Evolutionary conservation across 352 stramenopile genomes (phyloP).

Genomic region (Phytophthora kernoviae): DNA sequence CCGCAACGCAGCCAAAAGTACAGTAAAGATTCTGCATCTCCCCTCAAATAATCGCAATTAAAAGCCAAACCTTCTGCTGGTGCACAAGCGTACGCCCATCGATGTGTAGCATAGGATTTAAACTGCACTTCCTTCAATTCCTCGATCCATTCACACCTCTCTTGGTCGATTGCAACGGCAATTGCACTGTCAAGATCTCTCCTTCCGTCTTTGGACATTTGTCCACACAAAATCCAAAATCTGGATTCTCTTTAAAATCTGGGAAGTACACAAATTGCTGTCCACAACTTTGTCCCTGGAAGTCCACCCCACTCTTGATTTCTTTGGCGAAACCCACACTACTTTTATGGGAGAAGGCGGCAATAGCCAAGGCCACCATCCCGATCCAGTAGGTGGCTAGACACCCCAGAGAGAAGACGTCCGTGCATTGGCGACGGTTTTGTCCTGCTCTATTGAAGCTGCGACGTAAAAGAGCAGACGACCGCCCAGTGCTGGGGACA

Average conservation of each 20-base stretch:
- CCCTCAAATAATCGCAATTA: background rate
- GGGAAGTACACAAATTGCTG: conserved; percentile 77
- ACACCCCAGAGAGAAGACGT: conserved; percentile 57
- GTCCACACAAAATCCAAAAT: conserved; percentile 83
- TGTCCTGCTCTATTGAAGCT: conserved; percentile 42
- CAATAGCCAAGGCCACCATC: conserved; percentile 72
- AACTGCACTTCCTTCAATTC: conserved; percentile 53
- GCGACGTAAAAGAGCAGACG: conserved; percentile 41
- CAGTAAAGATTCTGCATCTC: background rate
- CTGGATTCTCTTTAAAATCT: conserved; percentile 62
- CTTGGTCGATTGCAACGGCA: conserved; percentile 51
- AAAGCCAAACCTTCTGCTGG: conserved; percentile 51
- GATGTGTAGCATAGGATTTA: conserved; percentile 68
- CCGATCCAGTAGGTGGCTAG: conserved; percentile 77
- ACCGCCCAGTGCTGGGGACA: conserved; percentile 57
- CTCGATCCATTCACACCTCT: conserved; percentile 35
- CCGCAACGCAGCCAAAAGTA: background rate
- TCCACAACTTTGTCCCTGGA: conserved; percentile 63
- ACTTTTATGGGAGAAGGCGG: conserved; percentile 71
- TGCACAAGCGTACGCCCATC: conserved; percentile 72
- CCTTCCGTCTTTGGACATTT: conserved; percentile 49
- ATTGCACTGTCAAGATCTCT: conserved; percentile 46
- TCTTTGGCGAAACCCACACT: conserved; percentile 74
- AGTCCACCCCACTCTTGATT: conserved; percentile 82
- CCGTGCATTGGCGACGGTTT: conserved; percentile 56